Base-by-base conservation (phyloP, 2,329 filamentous ascomycete genomes). In the Colletotrichum caudatum region DNA sequence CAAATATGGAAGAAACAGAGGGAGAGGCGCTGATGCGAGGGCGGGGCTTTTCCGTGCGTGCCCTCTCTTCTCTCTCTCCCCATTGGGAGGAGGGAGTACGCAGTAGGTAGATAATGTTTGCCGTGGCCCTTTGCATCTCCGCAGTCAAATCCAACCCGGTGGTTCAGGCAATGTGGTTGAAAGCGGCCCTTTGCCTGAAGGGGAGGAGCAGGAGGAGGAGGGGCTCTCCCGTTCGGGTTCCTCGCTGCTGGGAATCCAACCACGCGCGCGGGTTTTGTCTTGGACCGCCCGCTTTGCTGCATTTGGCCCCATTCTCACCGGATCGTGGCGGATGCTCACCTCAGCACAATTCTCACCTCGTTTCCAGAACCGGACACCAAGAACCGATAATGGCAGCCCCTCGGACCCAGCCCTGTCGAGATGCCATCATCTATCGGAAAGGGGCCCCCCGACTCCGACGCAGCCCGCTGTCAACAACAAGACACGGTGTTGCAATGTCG, bases 131-230 rank as follows among this genome's bases (percentile, higher is more conserved):
- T 56, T 48, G 39, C 60, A 56, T 56, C 54, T 33, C 66, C 26
- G 37, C 41, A 37, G 14, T 26, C 39, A 35, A 67, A 58, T 51
- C 64, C 68, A 58, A 37, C 57, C 11, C 35, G 26, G 57, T 58
- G 64, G 63, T 71, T 66, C 33, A 66, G 66, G 44, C 66, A 64
- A 57, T 41, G 66, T 60, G 39, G 41, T 48, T 54, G 56, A 46
- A 59, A 35, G 62, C 66, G 61, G 66, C 46, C 54, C 54, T 66
- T 65, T 48, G 23, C 48, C 48, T 50, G 63, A 56, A 29, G 29
- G 29, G 29, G 29, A 29, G 29, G 29, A 29, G 29, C n/a, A 29
- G 3, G 29, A 4, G 29, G 29, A 3, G 29, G 29, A n/a, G 29
- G 56, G 57, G 62, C 50, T 35, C 56, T 71, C 64, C 64, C 41